phyloP scores from a whole-genome alignment of 2,329 filamentous ascomycete genomes.

The Penicillium sp. region DNA sequence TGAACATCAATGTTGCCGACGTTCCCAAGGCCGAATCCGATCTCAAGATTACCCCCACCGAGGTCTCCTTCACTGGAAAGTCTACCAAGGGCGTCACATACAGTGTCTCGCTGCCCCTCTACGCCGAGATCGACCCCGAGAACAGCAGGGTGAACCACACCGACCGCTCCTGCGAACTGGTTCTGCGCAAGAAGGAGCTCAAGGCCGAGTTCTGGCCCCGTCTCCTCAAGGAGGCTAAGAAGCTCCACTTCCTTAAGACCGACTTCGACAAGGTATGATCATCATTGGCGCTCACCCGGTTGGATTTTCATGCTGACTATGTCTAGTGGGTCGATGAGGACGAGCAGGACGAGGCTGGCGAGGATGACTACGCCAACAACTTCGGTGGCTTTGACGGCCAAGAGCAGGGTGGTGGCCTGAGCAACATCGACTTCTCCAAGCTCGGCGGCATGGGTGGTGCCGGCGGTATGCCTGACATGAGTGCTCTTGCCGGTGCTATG shows the following conservation, averaged over 20 bases:
- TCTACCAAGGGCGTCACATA: conserved; percentile 86
- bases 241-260: conserved; percentile 94
- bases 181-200: conserved; percentile 95
- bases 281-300: background rate
- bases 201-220: conserved; percentile 95
- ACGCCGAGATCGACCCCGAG: conserved; percentile 80
- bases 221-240: conserved; percentile 84
- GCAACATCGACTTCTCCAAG: conserved; percentile 92
- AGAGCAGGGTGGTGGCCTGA: conserved; percentile 60
- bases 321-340: conserved; percentile 89
- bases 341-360: conserved; percentile 86
- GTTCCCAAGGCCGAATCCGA: conserved; percentile 72
- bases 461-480: conserved; percentile 23
- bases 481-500: conserved; percentile 44
- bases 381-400: conserved; percentile 50
- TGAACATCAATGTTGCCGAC: conserved; percentile 87
- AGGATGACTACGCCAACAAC: conserved; percentile 65
- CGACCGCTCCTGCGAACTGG: conserved; percentile 80
- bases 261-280: conserved; percentile 85
- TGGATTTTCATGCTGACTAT: conserved; percentile 13
- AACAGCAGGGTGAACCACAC: conserved; percentile 87
- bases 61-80: conserved; percentile 77
- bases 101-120: conserved; percentile 83
- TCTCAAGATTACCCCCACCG: conserved; percentile 76
- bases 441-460: conserved; percentile 61